phyloP scores from a whole-genome alignment of 108 stramenopile genomes.

The Skeletonema grethae region DNA sequence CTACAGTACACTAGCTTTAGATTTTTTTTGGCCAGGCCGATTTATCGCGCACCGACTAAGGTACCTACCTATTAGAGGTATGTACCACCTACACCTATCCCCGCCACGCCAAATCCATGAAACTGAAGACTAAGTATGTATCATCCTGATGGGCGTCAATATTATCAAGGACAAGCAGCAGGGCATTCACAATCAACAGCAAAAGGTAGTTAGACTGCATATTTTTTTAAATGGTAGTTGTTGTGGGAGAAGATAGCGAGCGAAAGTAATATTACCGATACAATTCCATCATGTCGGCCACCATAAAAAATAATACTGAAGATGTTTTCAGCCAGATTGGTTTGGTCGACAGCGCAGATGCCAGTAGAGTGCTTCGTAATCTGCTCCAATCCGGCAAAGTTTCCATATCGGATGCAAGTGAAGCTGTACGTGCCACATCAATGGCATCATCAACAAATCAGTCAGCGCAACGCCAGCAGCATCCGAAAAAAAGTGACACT shows the following conservation, averaged over 20 bases:
- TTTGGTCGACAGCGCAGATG: constrained; percentile 1
- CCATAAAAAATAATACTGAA: neutral
- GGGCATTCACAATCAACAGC: too few species aligned
- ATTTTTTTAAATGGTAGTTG: too few species aligned
- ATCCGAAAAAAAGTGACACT: neutral
- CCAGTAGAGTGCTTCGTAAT: constrained; percentile 10
- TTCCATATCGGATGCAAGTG: constrained; percentile 18
- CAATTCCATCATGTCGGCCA: neutral
- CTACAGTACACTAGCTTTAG: too few species aligned
- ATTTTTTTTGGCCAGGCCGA: too few species aligned
- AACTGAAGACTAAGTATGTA: too few species aligned
- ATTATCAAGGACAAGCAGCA: too few species aligned
- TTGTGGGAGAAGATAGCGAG: neutral
- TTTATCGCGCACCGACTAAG: too few species aligned
- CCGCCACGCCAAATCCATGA: too few species aligned
- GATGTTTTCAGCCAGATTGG: neutral
- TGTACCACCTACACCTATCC: too few species aligned
- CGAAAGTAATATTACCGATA: neutral
- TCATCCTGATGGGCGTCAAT: too few species aligned
- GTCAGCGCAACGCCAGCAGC: neutral
- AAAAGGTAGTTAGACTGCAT: too few species aligned
- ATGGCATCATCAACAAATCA: neutral
- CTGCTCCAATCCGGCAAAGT: constrained; percentile 27
- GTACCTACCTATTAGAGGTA: too few species aligned
- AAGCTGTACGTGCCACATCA: neutral